A percentile compares a stretch with the other conserved stretches of the same genome.
Evolutionary conservation across 2,329 filamentous ascomycete species (phyloP).

Genomic region (Pseudogymnoascus sp.): DNA sequence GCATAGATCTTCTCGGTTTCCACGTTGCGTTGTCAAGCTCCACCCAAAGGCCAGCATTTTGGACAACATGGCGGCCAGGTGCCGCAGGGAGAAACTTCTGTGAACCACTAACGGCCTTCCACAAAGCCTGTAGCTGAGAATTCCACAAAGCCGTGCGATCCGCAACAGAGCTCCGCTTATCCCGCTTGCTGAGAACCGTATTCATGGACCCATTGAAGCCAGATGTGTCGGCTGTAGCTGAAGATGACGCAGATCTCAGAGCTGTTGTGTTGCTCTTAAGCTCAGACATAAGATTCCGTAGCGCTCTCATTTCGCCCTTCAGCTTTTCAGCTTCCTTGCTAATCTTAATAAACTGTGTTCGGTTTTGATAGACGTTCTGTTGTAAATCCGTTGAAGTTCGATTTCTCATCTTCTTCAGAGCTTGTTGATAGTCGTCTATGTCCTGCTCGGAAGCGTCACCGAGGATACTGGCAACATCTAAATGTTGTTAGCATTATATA

Average conservation of each 20-base stretch:
- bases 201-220: slow-evolving; percentile 45
- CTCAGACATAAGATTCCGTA: slow-evolving; percentile 86
- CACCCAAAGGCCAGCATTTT: slow-evolving; percentile 90
- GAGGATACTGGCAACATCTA: slow-evolving; percentile 32
- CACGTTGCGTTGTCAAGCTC: slow-evolving; percentile 96
- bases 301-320: slow-evolving; percentile 87
- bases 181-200: slow-evolving; percentile 54
- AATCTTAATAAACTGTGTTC: slow-evolving; percentile 97
- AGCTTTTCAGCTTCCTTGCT: slow-evolving; percentile 98
- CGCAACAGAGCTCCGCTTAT: slow-evolving; percentile 84
- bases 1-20: slow-evolving; percentile 82
- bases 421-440: slow-evolving; percentile 27
- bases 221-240: slow-evolving; percentile 40
- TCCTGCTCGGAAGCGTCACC: slow-evolving; percentile 28
- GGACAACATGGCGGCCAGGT: slow-evolving; percentile 84
- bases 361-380: slow-evolving; percentile 93
- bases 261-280: slow-evolving; percentile 71
- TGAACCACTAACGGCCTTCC: slow-evolving; percentile 95
- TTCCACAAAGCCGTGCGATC: slow-evolving; percentile 61
- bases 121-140: slow-evolving; percentile 69
- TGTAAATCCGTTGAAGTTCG: slow-evolving; percentile 60
- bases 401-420: slow-evolving; percentile 24
- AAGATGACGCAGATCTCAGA: slow-evolving; percentile 51
- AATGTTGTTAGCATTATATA: slow-evolving; percentile 13
- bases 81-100: slow-evolving; percentile 93